Evolutionary conservation across 768 basidiomycete species (phyloP).

Genomic region (Podaxis carcinomalis): DNA sequence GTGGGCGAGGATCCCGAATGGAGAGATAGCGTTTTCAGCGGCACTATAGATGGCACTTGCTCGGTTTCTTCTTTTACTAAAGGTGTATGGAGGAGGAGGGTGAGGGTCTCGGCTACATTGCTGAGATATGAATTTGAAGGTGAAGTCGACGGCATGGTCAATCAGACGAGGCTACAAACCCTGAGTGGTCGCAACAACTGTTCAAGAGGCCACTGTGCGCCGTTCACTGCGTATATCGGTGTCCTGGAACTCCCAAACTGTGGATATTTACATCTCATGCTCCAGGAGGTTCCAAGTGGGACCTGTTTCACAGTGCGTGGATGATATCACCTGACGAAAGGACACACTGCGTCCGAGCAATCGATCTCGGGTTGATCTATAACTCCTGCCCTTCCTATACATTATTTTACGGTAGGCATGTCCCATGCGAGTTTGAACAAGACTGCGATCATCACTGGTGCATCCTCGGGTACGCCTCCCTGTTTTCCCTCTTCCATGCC

Average conservation of each 20-base stretch:
- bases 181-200: neutral
- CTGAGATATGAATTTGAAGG: neutral
- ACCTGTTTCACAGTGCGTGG: neutral
- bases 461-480: conserved; percentile 50
- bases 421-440: conserved; percentile 15
- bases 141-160: neutral
- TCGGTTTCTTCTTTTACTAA: conserved; percentile 24
- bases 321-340: neutral
- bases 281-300: neutral
- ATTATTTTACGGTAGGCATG: neutral
- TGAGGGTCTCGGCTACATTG: neutral
- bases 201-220: neutral
- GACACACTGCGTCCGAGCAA: neutral
- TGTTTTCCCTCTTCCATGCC: neutral
- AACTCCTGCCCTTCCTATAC: neutral
- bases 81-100: conserved; percentile 23
- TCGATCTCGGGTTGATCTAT: neutral
- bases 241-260: neutral
- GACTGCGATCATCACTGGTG: conserved; percentile 37
- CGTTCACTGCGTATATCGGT: neutral
- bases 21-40: conserved; percentile 21
- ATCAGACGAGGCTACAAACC: neutral
- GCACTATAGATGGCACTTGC: conserved; percentile 17
- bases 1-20: neutral
- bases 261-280: neutral